phyloP scores from a whole-genome alignment of 2,329 filamentous ascomycete species.

The Fusarium albosuccineum region DNA sequence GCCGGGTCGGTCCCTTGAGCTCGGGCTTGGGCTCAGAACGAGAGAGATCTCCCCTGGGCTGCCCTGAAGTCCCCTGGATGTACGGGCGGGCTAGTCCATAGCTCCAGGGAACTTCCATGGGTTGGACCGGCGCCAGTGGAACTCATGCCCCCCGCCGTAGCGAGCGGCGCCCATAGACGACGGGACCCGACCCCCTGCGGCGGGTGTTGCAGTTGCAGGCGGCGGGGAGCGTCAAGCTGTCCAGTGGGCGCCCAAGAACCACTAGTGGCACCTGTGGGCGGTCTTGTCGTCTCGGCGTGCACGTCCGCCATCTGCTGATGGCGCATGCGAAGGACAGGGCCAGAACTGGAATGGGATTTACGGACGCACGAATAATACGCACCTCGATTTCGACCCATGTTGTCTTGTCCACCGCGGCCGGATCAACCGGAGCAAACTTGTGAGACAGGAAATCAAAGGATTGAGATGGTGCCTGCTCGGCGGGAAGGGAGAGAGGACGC shows the following conservation, averaged over 20 bases:
- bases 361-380: slow-evolving; percentile 54
- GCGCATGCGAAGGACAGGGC: slow-evolving; percentile 28
- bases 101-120: slow-evolving; percentile 23
- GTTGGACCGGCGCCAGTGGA: slow-evolving; percentile 29
- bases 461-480: slow-evolving; percentile 12
- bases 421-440: slow-evolving; percentile 35
- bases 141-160: slow-evolving; percentile 24
- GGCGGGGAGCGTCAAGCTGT: slow-evolving; percentile 19
- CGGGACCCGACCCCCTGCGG: slow-evolving; percentile 28
- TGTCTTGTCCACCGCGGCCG: slow-evolving; percentile 47
- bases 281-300: slow-evolving; percentile 13
- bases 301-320: slow-evolving; percentile 22
- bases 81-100: slow-evolving; percentile 12
- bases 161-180: slow-evolving; percentile 25
- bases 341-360: slow-evolving; percentile 42
- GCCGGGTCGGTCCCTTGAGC: slow-evolving; percentile 17
- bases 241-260: slow-evolving; percentile 16
- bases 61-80: slow-evolving; percentile 11
- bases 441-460: slow-evolving; percentile 39
- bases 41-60: slow-evolving; percentile 10
- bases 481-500: slow-evolving; percentile 10
- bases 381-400: slow-evolving; percentile 69
- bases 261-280: slow-evolving; percentile 21
- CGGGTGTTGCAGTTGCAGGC: slow-evolving; percentile 35
- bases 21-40: slow-evolving; percentile 15